Conservation (phyloP, 73 alveolate genomes). For the Paramecium octaurelia region DNA sequence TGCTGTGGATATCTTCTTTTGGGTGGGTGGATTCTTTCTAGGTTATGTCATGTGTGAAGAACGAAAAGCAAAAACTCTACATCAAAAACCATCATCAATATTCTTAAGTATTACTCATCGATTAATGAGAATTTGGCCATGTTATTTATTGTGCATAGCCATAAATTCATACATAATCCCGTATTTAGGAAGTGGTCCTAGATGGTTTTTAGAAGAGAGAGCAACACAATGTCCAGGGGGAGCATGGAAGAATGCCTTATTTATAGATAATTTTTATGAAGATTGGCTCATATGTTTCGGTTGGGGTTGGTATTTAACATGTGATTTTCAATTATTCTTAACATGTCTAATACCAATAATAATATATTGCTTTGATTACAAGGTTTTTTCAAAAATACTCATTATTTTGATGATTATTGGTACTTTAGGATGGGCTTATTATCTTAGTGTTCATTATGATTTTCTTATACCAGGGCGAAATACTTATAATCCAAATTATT, state of each 20-base stretch:
- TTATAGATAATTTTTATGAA: slow-evolving; percentile 46
- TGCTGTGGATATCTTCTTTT: slow-evolving; percentile 58
- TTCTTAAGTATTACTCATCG: not conserved
- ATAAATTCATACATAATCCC: slow-evolving; percentile 40
- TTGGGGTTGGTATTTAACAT: slow-evolving; percentile 62
- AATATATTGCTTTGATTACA: slow-evolving; percentile 33
- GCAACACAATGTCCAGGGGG: not conserved
- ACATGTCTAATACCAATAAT: slow-evolving; percentile 1
- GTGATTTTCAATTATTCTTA: slow-evolving; percentile 40
- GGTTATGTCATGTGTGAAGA: not conserved
- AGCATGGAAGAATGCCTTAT: slow-evolving; percentile 5
- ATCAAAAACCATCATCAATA: not conserved
- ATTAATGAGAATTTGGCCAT: slow-evolving; percentile 53
- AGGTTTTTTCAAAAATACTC: not conserved
- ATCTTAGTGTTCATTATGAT: slow-evolving; percentile 1
- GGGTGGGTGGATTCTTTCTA: slow-evolving; percentile 59
- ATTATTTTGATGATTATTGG: not conserved
- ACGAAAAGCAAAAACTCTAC: not conserved
- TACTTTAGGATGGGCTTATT: not conserved
- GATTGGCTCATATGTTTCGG: slow-evolving; percentile 24
- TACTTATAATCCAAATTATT: not conserved
- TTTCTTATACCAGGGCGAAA: not conserved
- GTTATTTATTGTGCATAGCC: slow-evolving; percentile 22
- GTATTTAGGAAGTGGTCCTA: slow-evolving; percentile 22
- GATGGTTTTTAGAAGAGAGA: slow-evolving; percentile 8